Evolutionary conservation across 768 basidiomycete species (phyloP), one percentile per base, ranked within the genome.

Genomic region (Fibroporia radiculosa): DNA sequence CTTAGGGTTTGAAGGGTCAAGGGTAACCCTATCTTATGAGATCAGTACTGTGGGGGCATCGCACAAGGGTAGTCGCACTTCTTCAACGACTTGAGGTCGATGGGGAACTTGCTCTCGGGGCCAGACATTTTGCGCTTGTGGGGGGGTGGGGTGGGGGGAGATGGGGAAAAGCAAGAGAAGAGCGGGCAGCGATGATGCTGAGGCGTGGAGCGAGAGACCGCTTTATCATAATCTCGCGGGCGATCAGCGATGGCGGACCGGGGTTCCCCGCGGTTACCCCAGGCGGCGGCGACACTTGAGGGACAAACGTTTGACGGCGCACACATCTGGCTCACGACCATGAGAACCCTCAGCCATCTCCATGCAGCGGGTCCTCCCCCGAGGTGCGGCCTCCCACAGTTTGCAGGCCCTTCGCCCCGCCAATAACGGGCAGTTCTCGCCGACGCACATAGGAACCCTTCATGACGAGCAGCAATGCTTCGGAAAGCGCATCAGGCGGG

Each of bases 11-110:
- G 70, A 65, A 4, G 86, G 81, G 66, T 92, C 87, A 44, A 93
- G 79, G 36, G 70, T 67, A 49, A 92, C 65, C 65, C 85, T 88
- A 32, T 0, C 29, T 25, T 27, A 32, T 22, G 29, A 44, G 20
- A 8, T 46, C 27, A 46, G 26, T 32, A 33, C 24, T 25, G 24
- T 3, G 23, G 24, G 16, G 3, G 41, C 3, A n/a, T 11, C 6
- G n/a, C 3, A 19, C 6, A 19, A 11, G 36, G 44, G 24, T 32
- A 25, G 46, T 39, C 16, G 2, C 57, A 86, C 85, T 81, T 81
- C 65, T 85, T 82, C 69, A 80, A 86, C 54, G 78, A 67, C 48
- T 68, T 74, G 62, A 91, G 80, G 65, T 89, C 85, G 58, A 91
- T 78, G 44, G 87, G 86, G 69, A 89, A 89, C 44, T 62, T 57